phyloP scores from a whole-genome alignment of 768 basidiomycete species.

The Suillus hirtellus region DNA sequence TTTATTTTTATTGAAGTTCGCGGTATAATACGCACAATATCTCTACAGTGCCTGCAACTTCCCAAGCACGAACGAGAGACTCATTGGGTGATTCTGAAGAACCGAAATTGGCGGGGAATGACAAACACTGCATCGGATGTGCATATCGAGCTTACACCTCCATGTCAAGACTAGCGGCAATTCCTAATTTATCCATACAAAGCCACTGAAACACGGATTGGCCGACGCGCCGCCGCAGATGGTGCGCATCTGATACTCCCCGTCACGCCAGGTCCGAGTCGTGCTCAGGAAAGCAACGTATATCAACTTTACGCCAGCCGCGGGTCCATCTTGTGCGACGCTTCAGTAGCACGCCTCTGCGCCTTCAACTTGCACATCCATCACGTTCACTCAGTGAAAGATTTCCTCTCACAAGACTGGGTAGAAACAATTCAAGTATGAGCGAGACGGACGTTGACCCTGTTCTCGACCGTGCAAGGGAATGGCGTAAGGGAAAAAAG shows the following conservation, averaged over 20 bases:
- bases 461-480: slow-evolving; percentile 39
- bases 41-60: background rate
- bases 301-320: slow-evolving; percentile 22
- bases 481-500: slow-evolving; percentile 48
- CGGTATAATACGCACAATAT: background rate
- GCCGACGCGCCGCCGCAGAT: background rate
- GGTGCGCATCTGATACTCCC: slow-evolving; percentile 5
- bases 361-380: slow-evolving; percentile 53
- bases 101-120: background rate
- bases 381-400: slow-evolving; percentile 39
- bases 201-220: background rate
- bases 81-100: background rate
- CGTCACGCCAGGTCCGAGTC: slow-evolving; percentile 21
- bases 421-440: slow-evolving; percentile 57
- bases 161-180: background rate
- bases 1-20: background rate
- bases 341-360: slow-evolving; percentile 61
- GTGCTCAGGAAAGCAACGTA: slow-evolving; percentile 7
- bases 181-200: background rate
- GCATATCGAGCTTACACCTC: background rate
- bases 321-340: slow-evolving; percentile 34
- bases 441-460: slow-evolving; percentile 62
- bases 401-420: slow-evolving; percentile 27
- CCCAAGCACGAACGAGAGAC: background rate
- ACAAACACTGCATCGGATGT: background rate